Evolutionary conservation across 1,284 basidiomycete species (phyloP).

Genomic region (Malassezia equina): DNA sequence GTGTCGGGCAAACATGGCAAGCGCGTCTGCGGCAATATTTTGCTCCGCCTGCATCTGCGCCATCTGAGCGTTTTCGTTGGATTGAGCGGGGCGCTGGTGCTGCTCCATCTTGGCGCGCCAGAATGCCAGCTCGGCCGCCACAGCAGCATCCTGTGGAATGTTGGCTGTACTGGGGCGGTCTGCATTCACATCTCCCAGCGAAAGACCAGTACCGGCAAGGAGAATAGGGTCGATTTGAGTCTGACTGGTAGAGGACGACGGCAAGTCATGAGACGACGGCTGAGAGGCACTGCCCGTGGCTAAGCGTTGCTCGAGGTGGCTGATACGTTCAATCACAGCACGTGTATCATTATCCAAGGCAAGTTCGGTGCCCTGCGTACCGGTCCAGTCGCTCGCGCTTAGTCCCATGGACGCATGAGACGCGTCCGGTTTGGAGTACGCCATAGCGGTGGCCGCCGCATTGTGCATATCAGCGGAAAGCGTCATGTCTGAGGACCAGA

Average conservation of each 20-base stretch:
- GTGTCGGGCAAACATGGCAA: constrained; percentile 19
- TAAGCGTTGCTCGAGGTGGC: constrained; percentile 25
- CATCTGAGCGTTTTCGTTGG: constrained; percentile 10
- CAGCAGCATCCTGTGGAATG: constrained; percentile 13
- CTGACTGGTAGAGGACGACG: background rate
- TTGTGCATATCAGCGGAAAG: constrained; percentile 11
- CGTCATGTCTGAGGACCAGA: constrained; percentile 23
- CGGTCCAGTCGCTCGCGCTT: constrained; percentile 21
- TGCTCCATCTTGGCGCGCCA: constrained; percentile 19
- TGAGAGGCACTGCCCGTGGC: constrained; percentile 9
- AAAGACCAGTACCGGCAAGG: constrained; percentile 15
- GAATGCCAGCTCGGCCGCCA: constrained; percentile 16
- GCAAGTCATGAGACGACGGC: constrained; percentile 13
- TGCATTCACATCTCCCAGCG: constrained; percentile 15
- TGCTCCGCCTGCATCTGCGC: constrained; percentile 20
- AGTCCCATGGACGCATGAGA: constrained; percentile 17
- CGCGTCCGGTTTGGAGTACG: constrained; percentile 12
- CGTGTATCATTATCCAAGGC: constrained; percentile 28
- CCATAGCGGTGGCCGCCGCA: background rate
- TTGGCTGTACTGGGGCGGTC: constrained; percentile 4
- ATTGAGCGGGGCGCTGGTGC: constrained; percentile 13
- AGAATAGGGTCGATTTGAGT: constrained; percentile 17
- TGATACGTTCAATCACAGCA: constrained; percentile 32
- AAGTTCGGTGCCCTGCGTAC: constrained; percentile 17
- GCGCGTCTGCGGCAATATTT: constrained; percentile 20